Evolutionary conservation across 345 rosid species (phyloP).

Genomic region (Gossypium australe): DNA sequence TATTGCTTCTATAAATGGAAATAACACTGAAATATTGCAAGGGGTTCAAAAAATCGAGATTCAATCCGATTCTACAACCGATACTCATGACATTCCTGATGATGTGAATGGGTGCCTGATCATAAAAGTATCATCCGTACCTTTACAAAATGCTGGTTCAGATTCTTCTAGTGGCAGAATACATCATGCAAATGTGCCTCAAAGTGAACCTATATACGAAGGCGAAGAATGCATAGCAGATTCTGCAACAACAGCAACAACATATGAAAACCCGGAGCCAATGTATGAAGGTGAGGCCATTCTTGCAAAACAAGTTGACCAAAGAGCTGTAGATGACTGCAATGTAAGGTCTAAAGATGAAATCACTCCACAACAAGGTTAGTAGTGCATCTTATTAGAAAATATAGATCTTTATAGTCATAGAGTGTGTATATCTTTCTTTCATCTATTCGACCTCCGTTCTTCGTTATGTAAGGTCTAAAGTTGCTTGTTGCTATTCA

Average conservation of each 20-base stretch:
- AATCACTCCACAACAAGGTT: slow-evolving; percentile 70
- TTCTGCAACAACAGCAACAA: slow-evolving; percentile 42
- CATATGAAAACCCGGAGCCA: slow-evolving; percentile 65
- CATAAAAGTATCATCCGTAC: slow-evolving; percentile 18
- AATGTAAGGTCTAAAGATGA: slow-evolving; percentile 39
- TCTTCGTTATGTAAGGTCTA: no score
- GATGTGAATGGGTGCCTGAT: slow-evolving; percentile 23
- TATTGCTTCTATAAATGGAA: slow-evolving; percentile 18
- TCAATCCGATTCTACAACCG: slow-evolving; percentile 16
- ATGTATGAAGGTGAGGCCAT: slow-evolving; percentile 93
- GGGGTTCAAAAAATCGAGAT: slow-evolving; percentile 22
- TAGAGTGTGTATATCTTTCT: no score
- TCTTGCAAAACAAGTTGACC: slow-evolving; percentile 75
- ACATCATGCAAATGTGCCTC: slow-evolving; percentile 42
- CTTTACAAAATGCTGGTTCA: slow-evolving; percentile 33
- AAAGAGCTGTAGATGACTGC: slow-evolving; percentile 31
- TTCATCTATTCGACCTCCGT: no score
- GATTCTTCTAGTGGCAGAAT: slow-evolving; percentile 45
- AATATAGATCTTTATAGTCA: no score
- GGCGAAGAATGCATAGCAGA: slow-evolving; percentile 88
- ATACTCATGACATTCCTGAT: slow-evolving; percentile 33
- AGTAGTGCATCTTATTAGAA: neutral
- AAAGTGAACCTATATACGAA: slow-evolving; percentile 88
- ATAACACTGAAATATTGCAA: slow-evolving; percentile 12
- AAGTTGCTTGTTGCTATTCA: slow-evolving; percentile 25